Percentiles rank a stretch among this genome's conserved stretches.
Conservation (phyloP, 768 basidiomycete genomes). For the Pulveroboletus sp. region DNA sequence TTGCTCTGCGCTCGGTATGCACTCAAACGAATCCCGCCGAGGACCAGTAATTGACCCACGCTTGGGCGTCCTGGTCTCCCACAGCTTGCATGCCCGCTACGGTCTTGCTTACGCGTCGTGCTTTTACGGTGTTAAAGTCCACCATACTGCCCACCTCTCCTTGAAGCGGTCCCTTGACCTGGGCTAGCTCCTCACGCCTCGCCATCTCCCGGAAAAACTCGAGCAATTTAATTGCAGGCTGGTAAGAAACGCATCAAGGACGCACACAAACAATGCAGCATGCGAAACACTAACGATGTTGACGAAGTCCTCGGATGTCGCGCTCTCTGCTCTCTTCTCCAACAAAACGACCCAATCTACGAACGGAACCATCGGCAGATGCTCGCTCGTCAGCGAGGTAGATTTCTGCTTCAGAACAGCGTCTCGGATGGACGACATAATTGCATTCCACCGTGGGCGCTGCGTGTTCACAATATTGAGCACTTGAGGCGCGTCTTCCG, state of each 20-base stretch:
- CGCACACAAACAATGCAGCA: no score
- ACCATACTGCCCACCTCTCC: constrained; percentile 4
- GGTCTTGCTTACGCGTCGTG: no score
- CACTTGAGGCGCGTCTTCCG: constrained; percentile 16
- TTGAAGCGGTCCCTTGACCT: background rate
- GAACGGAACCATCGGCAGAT: constrained; percentile 23
- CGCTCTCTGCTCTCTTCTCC: constrained; percentile 20
- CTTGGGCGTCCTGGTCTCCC: no score
- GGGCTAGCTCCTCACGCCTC: background rate
- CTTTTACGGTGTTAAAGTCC: no score
- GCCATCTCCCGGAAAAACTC: constrained; percentile 24
- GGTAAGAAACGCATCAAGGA: background rate
- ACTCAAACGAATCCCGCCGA: no score
- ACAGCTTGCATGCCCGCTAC: no score
- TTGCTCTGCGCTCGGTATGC: no score
- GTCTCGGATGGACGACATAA: constrained; percentile 24
- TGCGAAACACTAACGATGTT: constrained; percentile 2
- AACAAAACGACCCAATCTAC: constrained; percentile 29
- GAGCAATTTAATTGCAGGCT: constrained; percentile 33
- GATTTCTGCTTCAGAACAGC: constrained; percentile 13
- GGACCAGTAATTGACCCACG: no score
- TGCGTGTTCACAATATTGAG: constrained; percentile 38
- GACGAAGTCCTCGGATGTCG: constrained; percentile 4
- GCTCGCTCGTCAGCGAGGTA: background rate
- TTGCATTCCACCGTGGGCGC: constrained; percentile 27